phyloP scores from a whole-genome alignment of 257 asterid genomes.

The Cynanchum wilfordii region DNA sequence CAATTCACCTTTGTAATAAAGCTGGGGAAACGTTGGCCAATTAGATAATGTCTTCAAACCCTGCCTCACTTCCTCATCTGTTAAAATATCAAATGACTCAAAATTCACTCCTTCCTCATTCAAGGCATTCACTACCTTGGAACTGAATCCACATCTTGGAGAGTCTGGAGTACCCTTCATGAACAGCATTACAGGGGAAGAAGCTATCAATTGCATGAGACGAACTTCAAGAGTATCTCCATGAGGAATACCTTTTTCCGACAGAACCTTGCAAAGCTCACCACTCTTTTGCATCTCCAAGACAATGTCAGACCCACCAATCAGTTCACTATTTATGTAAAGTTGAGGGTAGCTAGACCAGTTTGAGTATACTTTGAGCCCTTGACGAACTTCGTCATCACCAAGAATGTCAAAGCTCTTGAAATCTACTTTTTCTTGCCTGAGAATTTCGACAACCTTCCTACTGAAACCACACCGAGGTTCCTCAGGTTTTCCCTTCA shows the following conservation, averaged over 20 bases:
- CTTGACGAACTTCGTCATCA: conserved; percentile 91
- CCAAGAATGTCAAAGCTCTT: conserved; percentile 75
- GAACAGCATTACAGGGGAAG: conserved; percentile 70
- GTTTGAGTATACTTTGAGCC: conserved; percentile 87
- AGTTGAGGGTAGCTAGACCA: conserved; percentile 99
- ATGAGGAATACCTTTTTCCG: conserved; percentile 56
- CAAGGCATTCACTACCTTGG: conserved; percentile 77
- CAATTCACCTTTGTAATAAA: conserved; percentile 88
- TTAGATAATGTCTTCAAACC: conserved; percentile 79
- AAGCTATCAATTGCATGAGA: conserved; percentile 46
- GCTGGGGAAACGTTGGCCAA: conserved; percentile 98
- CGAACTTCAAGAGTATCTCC: conserved; percentile 51
- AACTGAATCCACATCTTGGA: conserved; percentile 89
- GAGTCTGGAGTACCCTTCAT: conserved; percentile 86
- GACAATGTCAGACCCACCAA: conserved; percentile 96
- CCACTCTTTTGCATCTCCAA: conserved; percentile 99
- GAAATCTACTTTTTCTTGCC: conserved; percentile 63
- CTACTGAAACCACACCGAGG: conserved; percentile 94
- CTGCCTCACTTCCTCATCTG: conserved; percentile 86
- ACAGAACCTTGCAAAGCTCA: conserved; percentile 63
- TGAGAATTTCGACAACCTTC: conserved; percentile 78
- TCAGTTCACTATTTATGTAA: conserved; percentile 75
- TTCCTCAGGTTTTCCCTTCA: conserved; percentile 86
- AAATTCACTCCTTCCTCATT: conserved; percentile 65
- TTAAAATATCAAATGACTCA: conserved; percentile 80